Base-by-base conservation (phyloP, 2,329 filamentous ascomycete species). In the Epichloe scottii region DNA sequence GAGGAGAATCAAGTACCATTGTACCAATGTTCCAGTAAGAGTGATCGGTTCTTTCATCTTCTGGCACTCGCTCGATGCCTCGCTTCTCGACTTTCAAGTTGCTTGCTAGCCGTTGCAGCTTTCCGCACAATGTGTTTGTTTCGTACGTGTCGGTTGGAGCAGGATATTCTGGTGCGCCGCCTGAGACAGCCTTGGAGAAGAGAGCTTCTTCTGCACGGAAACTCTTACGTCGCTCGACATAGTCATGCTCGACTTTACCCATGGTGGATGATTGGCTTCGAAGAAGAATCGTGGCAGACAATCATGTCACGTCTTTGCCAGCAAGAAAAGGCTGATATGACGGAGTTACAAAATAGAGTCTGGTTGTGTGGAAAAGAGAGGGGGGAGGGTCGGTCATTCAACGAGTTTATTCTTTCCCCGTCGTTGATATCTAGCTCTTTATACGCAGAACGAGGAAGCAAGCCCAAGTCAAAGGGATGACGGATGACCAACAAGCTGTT, bases 1-100 rank as follows among this genome's bases (percentile, higher is more conserved):
- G 26, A 10, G 33, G 26, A 23, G 26, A 2, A 12, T 34, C 44
- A 37, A 46, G 30, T 73, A 87, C 84, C 79, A 89, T 78, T 26
- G 84, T 88, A 48, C 81, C 79, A 55, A 87, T 77, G 58, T 87
- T 85, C 59, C 77, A 69, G 64, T 85, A 74, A 23, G 77, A 79
- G 37, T 70, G 76, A 63, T 87, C 81, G 5, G 75, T 81, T 57
- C 84, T 71, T 68, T 89, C 85, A 59, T 83, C 72, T 50, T 79
- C 78, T 0, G 84, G 84, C 35, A 89, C 85, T 46, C 85, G 76
- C 68, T 89, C 85, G 53, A 89, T 87, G 50, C 85, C 85, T 61
- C 85, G 72, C 68, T 86, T 80, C 67, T 90, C 85, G 50, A 89
- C 77, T 41, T 82, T 78, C 55, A 84, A 73, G 58, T 74, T 80